phyloP scores from a whole-genome alignment of 2,329 filamentous ascomycete genomes.

The Emergomyces africanus region DNA sequence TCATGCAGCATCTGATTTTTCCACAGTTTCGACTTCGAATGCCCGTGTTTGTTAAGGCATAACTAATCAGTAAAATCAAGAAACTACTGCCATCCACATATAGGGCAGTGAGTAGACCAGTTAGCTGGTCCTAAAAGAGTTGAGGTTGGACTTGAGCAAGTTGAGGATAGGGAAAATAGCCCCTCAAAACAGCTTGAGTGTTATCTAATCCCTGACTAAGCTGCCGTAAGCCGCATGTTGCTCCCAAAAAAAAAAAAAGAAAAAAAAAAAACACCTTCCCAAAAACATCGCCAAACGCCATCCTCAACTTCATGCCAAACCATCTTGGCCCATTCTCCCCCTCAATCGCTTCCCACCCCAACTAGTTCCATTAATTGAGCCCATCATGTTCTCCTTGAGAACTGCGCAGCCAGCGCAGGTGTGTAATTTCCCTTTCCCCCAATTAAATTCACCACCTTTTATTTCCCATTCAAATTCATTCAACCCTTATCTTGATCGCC shows the following conservation, averaged over 20 bases:
- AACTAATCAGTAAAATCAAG: not conserved
- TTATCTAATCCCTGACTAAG: not conserved
- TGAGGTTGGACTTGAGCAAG: no score
- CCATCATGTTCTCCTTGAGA: constrained; percentile 29
- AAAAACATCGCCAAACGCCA: not conserved
- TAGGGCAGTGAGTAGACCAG: not conserved
- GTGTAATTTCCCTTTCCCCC: constrained; percentile 9
- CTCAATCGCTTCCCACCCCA: not conserved
- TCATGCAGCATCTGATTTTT: not conserved
- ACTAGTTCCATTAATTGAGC: not conserved
- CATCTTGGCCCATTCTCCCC: not conserved
- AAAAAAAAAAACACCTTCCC: not conserved
- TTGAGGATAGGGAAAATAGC: no score
- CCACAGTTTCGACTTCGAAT: not conserved
- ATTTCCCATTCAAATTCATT: not conserved
- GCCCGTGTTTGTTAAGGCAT: not conserved
- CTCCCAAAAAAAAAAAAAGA: not conserved
- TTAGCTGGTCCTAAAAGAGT: no score
- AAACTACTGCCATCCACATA: not conserved
- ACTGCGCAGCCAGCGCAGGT: constrained; percentile 32
- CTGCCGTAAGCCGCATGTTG: not conserved
- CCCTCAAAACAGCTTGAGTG: not conserved
- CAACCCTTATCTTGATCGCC: constrained; percentile 17
- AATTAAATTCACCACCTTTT: not conserved
- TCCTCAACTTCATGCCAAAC: not conserved